Conservation (phyloP, 2,329 filamentous ascomycete species). For the Xylariaceae sp. region DNA sequence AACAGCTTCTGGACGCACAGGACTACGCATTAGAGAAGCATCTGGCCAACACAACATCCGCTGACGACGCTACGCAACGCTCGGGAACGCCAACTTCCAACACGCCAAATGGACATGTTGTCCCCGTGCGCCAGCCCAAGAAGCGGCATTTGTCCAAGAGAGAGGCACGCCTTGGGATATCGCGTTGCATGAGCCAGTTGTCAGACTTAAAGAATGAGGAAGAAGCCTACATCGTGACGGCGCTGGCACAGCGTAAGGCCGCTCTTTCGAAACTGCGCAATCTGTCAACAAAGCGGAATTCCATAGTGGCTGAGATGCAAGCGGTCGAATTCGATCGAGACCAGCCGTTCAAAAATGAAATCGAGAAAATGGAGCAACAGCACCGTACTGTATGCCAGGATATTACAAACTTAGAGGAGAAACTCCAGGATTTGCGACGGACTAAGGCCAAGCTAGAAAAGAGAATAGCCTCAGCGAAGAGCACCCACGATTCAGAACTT, state of each 20-base stretch:
- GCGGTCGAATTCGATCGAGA: constrained; percentile 53
- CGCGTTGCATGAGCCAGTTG: constrained; percentile 59
- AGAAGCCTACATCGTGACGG: constrained; percentile 53
- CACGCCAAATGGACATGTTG: constrained; percentile 34
- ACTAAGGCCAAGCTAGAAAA: constrained; percentile 56
- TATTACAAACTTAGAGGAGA: constrained; percentile 62
- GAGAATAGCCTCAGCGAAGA: constrained; percentile 59
- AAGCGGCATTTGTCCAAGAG: constrained; percentile 53
- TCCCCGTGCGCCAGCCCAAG: constrained; percentile 58
- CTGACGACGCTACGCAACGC: constrained; percentile 14
- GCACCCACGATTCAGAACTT: constrained; percentile 64
- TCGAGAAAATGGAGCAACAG: constrained; percentile 56
- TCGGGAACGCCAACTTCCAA: constrained; percentile 18
- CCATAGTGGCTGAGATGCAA: constrained; percentile 49
- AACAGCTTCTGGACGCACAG: constrained; percentile 56
- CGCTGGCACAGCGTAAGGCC: constrained; percentile 52
- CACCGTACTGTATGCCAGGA: constrained; percentile 52
- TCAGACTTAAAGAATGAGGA: constrained; percentile 66
- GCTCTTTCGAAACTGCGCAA: constrained; percentile 56
- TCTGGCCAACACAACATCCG: constrained; percentile 22
- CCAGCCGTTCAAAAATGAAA: constrained; percentile 56
- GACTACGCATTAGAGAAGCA: constrained; percentile 48
- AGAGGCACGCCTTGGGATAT: constrained; percentile 61
- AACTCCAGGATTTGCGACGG: constrained; percentile 57
- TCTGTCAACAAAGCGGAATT: constrained; percentile 47